Evolutionary conservation across 169 alveolate genomes (phyloP).

Genomic region (Plasmodium inui): DNA sequence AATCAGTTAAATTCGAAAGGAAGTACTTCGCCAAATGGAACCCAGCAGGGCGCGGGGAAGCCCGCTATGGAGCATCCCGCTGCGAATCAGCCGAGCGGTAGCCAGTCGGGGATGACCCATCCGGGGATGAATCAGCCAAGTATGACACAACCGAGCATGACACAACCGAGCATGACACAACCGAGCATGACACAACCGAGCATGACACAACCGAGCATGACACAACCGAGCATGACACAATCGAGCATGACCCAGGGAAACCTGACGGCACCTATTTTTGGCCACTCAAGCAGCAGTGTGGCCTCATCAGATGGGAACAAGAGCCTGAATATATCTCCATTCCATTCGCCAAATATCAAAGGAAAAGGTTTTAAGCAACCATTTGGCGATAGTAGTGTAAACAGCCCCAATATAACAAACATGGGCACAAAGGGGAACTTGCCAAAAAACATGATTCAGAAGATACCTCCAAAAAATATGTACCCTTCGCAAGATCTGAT

Average conservation of each 20-base stretch:
- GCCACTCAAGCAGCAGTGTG: constrained; percentile 10
- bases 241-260: constrained; percentile 1
- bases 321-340: constrained; percentile 17
- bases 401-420: constrained; percentile 10
- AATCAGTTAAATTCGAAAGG: constrained; percentile 32
- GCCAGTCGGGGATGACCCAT: not conserved
- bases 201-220: not conserved
- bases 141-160: not conserved
- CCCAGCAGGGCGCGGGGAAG: not conserved
- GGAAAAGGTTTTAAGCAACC: not conserved
- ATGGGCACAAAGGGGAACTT: constrained; percentile 22
- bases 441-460: constrained; percentile 29
- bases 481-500: constrained; percentile 29
- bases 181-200: not conserved
- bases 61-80: constrained; percentile 9
- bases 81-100: constrained; percentile 3
- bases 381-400: constrained; percentile 30
- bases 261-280: constrained; percentile 9
- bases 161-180: not conserved
- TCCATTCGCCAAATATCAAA: constrained; percentile 30
- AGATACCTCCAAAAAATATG: constrained; percentile 20
- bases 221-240: not conserved
- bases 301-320: constrained; percentile 3
- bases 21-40: not conserved
- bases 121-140: not conserved